phyloP scores from a whole-genome alignment of 768 basidiomycete genomes.

The Candolleomyces efflorescens region DNA sequence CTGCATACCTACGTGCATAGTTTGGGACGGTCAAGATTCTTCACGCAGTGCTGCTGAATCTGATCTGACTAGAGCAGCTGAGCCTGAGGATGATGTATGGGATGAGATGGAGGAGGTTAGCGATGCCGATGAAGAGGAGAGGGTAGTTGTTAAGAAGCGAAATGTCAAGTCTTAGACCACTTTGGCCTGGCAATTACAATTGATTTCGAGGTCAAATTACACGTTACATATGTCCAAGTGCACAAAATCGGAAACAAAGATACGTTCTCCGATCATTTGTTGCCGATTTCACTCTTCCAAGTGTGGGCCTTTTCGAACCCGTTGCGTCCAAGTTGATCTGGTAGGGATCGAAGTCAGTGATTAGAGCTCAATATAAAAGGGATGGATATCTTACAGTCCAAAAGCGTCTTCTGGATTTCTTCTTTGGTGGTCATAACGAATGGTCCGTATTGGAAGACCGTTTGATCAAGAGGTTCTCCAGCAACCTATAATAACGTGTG shows the following conservation, averaged over 20 bases:
- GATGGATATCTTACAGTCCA: conserved; percentile 59
- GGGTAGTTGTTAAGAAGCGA: conserved; percentile 9
- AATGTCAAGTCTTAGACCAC: not conserved
- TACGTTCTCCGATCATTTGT: too few species aligned
- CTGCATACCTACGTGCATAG: conserved; percentile 54
- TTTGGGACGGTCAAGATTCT: conserved; percentile 48
- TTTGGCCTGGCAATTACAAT: not conserved
- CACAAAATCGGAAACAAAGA: not conserved
- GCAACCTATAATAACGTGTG: conserved; percentile 47
- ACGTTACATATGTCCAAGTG: not conserved
- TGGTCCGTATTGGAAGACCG: conserved; percentile 83
- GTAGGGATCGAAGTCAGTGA: conserved; percentile 9
- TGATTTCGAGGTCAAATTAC: not conserved
- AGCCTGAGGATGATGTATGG: conserved; percentile 59
- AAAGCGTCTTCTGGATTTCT: conserved; percentile 78
- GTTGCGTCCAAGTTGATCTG: conserved; percentile 71
- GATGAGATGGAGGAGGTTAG: conserved; percentile 54
- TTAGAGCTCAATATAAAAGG: not conserved
- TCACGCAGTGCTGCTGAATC: conserved; percentile 10
- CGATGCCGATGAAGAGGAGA: conserved; percentile 6
- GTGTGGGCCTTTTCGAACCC: conserved; percentile 88
- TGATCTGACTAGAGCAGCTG: conserved; percentile 19
- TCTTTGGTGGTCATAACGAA: conserved; percentile 81
- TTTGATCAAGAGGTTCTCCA: conserved; percentile 86
- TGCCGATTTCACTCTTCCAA: conserved; percentile 83